phyloP scores from a whole-genome alignment of 805 yeast species.

The Millerago galiae region DNA sequence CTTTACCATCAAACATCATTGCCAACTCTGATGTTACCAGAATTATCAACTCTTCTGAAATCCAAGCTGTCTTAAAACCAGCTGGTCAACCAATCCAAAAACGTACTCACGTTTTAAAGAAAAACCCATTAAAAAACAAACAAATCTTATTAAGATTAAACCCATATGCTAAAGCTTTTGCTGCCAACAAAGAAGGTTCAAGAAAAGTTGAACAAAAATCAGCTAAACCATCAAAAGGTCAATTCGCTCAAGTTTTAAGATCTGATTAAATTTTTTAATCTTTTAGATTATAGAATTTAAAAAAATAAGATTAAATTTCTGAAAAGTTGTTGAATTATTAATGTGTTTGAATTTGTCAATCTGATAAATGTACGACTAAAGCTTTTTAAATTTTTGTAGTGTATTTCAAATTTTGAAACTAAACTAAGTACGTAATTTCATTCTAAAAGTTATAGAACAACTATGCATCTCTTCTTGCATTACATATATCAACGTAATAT shows the following conservation, averaged over 20 bases:
- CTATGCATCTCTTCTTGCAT: too few relatives aligned
- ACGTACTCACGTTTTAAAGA: constrained; percentile 94
- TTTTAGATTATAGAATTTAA: neutral
- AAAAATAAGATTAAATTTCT: too few relatives aligned
- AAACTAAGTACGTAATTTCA: too few relatives aligned
- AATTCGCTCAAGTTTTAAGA: constrained; percentile 62
- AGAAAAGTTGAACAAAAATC: constrained; percentile 61
- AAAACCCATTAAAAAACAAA: constrained; percentile 99
- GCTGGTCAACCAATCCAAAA: constrained; percentile 92
- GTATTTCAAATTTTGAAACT: too few relatives aligned
- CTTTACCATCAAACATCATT: constrained; percentile 91
- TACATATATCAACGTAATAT: too few relatives aligned
- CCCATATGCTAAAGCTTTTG: constrained; percentile 98
- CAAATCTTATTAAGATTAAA: constrained; percentile 95
- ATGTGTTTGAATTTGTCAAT: neutral
- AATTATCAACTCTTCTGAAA: constrained; percentile 97
- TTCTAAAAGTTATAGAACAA: too few relatives aligned
- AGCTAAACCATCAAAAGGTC: constrained; percentile 66
- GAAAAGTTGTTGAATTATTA: constrained; percentile 2
- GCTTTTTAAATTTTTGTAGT: neutral
- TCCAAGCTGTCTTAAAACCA: constrained; percentile 95
- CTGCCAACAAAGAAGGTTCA: constrained; percentile 87
- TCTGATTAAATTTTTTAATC: constrained; percentile 36
- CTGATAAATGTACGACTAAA: constrained; percentile 1
- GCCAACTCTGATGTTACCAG: constrained; percentile 94